Evolutionary conservation across 345 rosid genomes (phyloP).

Genomic region (Boechera retrofracta): DNA sequence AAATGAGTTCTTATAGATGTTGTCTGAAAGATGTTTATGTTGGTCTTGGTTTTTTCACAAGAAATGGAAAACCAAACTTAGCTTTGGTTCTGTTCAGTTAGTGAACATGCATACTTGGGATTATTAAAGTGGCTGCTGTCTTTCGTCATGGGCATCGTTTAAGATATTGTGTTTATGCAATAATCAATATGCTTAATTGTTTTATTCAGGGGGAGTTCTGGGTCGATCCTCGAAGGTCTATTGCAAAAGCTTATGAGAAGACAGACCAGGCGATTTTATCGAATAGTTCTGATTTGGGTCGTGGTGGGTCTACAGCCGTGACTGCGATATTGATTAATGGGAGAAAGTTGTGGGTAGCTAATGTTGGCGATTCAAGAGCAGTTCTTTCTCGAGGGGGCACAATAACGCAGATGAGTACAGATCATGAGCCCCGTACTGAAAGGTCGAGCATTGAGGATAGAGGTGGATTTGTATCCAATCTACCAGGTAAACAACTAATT

Average conservation of each 20-base stretch:
- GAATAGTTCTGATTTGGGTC: slow-evolving; percentile 66
- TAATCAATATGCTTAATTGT: not conserved
- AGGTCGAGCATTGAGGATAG: slow-evolving; percentile 74
- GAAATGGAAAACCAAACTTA: not conserved
- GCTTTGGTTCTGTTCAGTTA: not conserved
- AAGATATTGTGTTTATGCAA: not conserved
- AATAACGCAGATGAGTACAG: slow-evolving; percentile 61
- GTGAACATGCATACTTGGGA: not conserved
- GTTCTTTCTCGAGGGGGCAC: slow-evolving; percentile 62
- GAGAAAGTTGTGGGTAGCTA: slow-evolving; percentile 67
- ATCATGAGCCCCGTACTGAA: slow-evolving; percentile 79
- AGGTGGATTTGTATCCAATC: slow-evolving; percentile 89
- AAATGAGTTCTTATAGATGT: too few species aligned
- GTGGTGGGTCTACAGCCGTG: slow-evolving; percentile 86
- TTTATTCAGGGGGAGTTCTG: slow-evolving; percentile 69
- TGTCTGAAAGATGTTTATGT: too few species aligned
- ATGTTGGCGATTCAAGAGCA: slow-evolving; percentile 77
- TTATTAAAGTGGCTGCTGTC: not conserved
- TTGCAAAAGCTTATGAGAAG: slow-evolving; percentile 72
- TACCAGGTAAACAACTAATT: slow-evolving; percentile 60
- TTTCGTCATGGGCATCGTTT: not conserved
- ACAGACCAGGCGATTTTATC: slow-evolving; percentile 82
- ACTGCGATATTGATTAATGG: slow-evolving; percentile 76
- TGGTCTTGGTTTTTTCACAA: too few species aligned
- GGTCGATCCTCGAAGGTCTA: slow-evolving; percentile 67